Percentiles rank a stretch among this genome's conserved stretches.
These are phyloP conservation scores for Penicillium canescens DNA, from an alignment of 495 filamentous ascomycete genomes.

Conservation along the genomic window DNA sequence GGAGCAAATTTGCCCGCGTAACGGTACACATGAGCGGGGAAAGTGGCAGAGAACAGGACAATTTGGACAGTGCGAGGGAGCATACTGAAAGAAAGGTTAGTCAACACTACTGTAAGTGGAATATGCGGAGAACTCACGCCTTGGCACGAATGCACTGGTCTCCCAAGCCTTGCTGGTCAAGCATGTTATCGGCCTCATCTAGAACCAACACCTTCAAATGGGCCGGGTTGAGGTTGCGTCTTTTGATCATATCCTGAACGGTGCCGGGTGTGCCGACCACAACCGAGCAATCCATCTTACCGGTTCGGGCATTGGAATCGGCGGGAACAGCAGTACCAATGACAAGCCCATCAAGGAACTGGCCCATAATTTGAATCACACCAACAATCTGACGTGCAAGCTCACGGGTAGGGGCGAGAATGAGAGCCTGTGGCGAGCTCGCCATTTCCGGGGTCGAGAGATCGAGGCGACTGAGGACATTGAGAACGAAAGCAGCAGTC, in stretches of 20 bases:
- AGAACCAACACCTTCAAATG: constrained; percentile 77
- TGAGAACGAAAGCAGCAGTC: constrained; percentile 93
- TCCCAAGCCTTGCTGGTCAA: constrained; percentile 89
- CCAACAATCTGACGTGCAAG: constrained; percentile 90
- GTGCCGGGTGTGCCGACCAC: constrained; percentile 95
- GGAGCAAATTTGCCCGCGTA: constrained; percentile 83
- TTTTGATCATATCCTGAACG: constrained; percentile 79
- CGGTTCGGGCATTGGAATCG: constrained; percentile 60
- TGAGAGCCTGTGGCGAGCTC: constrained; percentile 76
- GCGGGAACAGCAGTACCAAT: constrained; percentile 81
- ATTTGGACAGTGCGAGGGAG: constrained; percentile 74
- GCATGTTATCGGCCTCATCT: constrained; percentile 96
- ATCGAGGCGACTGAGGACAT: constrained; percentile 83
- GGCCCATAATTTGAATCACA: constrained; percentile 78
- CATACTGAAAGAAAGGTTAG: constrained; percentile 46
- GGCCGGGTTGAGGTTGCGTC: constrained; percentile 62
- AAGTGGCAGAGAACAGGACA: constrained; percentile 95
- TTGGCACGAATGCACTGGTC: constrained; percentile 93
- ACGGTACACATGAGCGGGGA: constrained; percentile 76
- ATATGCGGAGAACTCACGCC: constrained; percentile 52
- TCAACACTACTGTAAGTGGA: neutral
- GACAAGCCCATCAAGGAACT: constrained; percentile 69
- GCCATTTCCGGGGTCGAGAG: constrained; percentile 51
- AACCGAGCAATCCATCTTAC: constrained; percentile 66
- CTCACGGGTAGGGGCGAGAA: constrained; percentile 91